Percentiles rank a stretch among this genome's conserved stretches.
These are phyloP conservation scores for Aspergillus transmontanensis DNA, from an alignment of 2,329 filamentous ascomycete species.

Conservation along the genomic window DNA sequence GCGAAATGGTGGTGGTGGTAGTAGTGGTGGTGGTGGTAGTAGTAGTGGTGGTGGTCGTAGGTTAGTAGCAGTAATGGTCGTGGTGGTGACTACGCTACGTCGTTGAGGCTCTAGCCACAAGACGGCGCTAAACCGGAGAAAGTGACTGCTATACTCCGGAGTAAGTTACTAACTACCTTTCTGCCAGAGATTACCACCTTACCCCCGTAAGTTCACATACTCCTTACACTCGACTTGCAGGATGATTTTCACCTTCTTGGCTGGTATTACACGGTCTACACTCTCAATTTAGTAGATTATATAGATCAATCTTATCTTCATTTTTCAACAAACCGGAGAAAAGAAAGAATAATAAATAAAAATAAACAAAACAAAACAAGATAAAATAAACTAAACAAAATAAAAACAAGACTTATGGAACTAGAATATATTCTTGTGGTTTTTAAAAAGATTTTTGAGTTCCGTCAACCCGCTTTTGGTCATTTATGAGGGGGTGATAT, in stretches of 20 bases:
- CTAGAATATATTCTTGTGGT: too few relatives aligned
- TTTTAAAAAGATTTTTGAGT: background rate
- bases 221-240: background rate
- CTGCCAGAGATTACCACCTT: background rate
- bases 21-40: background rate
- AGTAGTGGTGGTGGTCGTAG: background rate
- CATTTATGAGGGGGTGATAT: constrained; percentile 4
- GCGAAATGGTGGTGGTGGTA: constrained; percentile 1
- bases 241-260: background rate
- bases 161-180: background rate
- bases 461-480: background rate
- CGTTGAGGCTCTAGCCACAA: constrained; percentile 22
- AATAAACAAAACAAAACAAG: too few relatives aligned
- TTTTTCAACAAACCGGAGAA: background rate
- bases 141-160: constrained; percentile 6
- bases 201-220: background rate
- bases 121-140: constrained; percentile 18
- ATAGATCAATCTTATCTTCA: background rate
- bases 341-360: background rate
- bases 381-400: too few relatives aligned
- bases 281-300: background rate
- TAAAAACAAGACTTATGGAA: too few relatives aligned
- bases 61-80: constrained; percentile 2
- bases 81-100: constrained; percentile 12
- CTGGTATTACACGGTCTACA: background rate